Evolutionary conservation across 208 protist species (phyloP).

Genomic region (Crithidia thermophila): DNA sequence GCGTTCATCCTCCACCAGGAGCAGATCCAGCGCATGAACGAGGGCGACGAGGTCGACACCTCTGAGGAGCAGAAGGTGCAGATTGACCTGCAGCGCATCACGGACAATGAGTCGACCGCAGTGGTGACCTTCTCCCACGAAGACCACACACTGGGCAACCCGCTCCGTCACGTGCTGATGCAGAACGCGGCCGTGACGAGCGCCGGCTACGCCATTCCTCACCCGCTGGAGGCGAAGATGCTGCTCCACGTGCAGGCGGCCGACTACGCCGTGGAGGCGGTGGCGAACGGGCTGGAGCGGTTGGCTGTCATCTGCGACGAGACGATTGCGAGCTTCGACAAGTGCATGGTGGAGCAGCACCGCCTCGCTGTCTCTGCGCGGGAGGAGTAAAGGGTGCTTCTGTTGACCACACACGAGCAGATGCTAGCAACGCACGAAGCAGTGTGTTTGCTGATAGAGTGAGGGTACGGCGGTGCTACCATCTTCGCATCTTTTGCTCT

Average conservation of each 20-base stretch:
- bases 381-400: conserved; percentile 21
- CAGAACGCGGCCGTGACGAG: conserved; percentile 88
- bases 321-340: conserved; percentile 75
- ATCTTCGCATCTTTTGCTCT: too few species aligned
- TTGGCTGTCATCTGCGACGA: conserved; percentile 85
- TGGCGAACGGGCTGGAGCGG: conserved; percentile 77
- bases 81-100: conserved; percentile 85
- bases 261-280: conserved; percentile 89
- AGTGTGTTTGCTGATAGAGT: too few species aligned
- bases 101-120: conserved; percentile 72
- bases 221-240: conserved; percentile 95
- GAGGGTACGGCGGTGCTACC: too few species aligned
- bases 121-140: conserved; percentile 90
- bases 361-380: conserved; percentile 24
- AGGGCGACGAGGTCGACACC: conserved; percentile 91
- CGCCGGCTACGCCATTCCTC: conserved; percentile 93
- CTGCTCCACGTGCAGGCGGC: conserved; percentile 89
- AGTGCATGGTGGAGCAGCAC: conserved; percentile 52
- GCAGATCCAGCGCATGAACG: conserved; percentile 85
- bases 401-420: too few species aligned
- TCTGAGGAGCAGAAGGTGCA: conserved; percentile 89
- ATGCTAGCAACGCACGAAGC: too few species aligned
- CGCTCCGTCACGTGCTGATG: conserved; percentile 92
- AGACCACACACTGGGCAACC: conserved; percentile 93
- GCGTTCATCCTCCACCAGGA: conserved; percentile 91